Conservation (phyloP, 2,329 filamentous ascomycete genomes). For the Fusarium incarnatum region DNA sequence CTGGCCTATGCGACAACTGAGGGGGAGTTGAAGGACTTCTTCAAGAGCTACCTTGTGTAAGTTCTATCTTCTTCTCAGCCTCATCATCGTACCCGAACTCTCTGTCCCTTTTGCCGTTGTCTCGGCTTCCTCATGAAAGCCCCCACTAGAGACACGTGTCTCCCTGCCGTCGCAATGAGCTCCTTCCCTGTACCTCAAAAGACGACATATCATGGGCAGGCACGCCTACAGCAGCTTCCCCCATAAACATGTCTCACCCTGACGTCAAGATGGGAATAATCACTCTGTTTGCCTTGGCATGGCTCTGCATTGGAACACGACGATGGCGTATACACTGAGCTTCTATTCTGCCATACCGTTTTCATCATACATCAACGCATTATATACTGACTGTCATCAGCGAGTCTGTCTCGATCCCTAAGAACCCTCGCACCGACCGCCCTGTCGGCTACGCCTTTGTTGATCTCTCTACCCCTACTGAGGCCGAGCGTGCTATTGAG, state of each 20-base stretch:
- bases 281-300: background rate
- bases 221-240: constrained; percentile 14
- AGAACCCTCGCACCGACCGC: constrained; percentile 98
- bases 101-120: background rate
- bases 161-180: constrained; percentile 25
- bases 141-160: constrained; percentile 45
- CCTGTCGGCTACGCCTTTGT: constrained; percentile 99
- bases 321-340: background rate
- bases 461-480: constrained; percentile 91
- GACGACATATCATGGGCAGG: constrained; percentile 24
- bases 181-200: constrained; percentile 18
- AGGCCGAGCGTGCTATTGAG: constrained; percentile 94
- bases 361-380: background rate
- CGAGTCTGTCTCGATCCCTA: constrained; percentile 98
- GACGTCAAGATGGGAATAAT: background rate
- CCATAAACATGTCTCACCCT: constrained; percentile 5
- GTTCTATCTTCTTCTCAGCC: constrained; percentile 55
- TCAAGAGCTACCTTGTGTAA: constrained; percentile 99
- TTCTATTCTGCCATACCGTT: background rate
- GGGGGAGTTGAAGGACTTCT: constrained; percentile 99
- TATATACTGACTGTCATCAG: constrained; percentile 62
- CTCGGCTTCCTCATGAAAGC: background rate
- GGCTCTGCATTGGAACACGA: background rate
- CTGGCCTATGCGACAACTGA: constrained; percentile 99
- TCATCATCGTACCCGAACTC: background rate